These are phyloP conservation scores for Herpetomonas samuelpessoai DNA, from an alignment of 208 protist genomes.

Conservation along the genomic window DNA sequence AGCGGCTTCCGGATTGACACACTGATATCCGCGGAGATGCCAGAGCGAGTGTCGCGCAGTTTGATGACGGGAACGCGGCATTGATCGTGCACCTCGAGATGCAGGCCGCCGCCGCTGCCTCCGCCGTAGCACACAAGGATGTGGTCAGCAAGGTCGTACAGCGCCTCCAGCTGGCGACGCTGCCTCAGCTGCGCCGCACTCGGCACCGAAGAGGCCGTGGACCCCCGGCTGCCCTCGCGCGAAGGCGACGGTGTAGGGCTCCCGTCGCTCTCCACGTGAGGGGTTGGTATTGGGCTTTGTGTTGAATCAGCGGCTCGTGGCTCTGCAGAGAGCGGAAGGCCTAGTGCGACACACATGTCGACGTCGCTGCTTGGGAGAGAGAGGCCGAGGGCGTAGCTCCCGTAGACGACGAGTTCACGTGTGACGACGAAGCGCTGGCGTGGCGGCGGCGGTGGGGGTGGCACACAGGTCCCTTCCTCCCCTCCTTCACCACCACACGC, in stretches of 20 bases:
- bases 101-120: not conserved
- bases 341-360: constrained; percentile 30
- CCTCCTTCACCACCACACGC: not conserved
- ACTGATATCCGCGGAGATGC: constrained; percentile 41
- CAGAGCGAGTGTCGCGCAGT: constrained; percentile 20
- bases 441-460: no score
- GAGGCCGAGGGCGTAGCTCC: constrained; percentile 56
- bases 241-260: not conserved
- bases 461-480: not conserved
- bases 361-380: constrained; percentile 58
- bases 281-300: no score
- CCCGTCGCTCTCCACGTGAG: not conserved
- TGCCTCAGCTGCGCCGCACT: not conserved
- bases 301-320: no score
- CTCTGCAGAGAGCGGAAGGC: constrained; percentile 4
- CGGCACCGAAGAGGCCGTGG: not conserved
- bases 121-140: constrained; percentile 1
- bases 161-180: constrained; percentile 16
- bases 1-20: constrained; percentile 11
- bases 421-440: no score
- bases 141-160: constrained; percentile 23
- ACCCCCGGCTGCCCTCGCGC: not conserved
- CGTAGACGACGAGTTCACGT: constrained; percentile 43
- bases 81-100: constrained; percentile 42
- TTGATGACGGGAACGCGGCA: constrained; percentile 52